A percentile compares a stretch with the other conserved stretches of the same genome.
Conservation (phyloP, 1,284 basidiomycete genomes). For the Moniliophthora roreri region DNA sequence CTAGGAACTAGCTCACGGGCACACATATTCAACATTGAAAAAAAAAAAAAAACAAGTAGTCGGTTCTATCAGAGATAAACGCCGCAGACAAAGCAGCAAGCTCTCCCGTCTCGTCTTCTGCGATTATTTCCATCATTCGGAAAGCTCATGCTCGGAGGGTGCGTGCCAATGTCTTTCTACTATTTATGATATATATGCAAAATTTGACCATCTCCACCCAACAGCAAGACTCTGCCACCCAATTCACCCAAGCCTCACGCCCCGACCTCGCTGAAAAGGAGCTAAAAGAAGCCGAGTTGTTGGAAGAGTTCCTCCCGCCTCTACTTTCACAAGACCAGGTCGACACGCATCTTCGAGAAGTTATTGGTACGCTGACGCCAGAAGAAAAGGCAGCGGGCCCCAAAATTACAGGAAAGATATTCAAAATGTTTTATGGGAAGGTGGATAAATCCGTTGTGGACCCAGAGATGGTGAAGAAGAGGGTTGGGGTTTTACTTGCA, state of each 20-base stretch:
- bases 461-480: slow-evolving; percentile 51
- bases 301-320: slow-evolving; percentile 59
- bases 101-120: slow-evolving; percentile 40
- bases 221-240: slow-evolving; percentile 59
- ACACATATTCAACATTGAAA: background rate
- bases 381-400: slow-evolving; percentile 21
- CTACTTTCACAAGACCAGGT: slow-evolving; percentile 54
- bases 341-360: slow-evolving; percentile 45
- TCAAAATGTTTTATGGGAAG: slow-evolving; percentile 61
- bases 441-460: slow-evolving; percentile 63
- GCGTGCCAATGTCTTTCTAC: background rate
- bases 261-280: slow-evolving; percentile 68
- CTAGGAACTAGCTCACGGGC: background rate
- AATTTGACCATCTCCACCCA: background rate
- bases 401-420: slow-evolving; percentile 46
- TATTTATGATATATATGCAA: no score
- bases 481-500: slow-evolving; percentile 24
- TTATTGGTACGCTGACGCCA: slow-evolving; percentile 26
- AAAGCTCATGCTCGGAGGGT: slow-evolving; percentile 63
- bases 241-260: slow-evolving; percentile 57
- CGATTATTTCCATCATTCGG: slow-evolving; percentile 50
- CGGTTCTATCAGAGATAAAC: slow-evolving; percentile 68
- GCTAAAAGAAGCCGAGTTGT: slow-evolving; percentile 49
- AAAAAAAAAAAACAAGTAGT: slow-evolving; percentile 47
- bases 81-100: slow-evolving; percentile 58